These are phyloP conservation scores for Begonia peltatifolia DNA, from an alignment of 306 rosid genomes.

Conservation along the genomic window DNA sequence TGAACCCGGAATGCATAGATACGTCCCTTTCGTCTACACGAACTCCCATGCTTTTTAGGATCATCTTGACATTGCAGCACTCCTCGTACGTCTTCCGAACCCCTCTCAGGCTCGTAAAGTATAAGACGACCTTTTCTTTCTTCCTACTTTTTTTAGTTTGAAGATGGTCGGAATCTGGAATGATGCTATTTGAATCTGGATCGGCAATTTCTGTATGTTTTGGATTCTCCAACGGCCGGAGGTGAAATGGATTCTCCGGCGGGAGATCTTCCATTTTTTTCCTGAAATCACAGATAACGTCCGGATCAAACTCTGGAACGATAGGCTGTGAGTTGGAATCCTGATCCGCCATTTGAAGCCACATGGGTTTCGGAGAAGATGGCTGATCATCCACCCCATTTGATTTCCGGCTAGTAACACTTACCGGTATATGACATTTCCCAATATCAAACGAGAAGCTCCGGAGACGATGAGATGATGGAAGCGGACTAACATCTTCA, in stretches of 20 bases:
- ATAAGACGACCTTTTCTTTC: constrained; percentile 37
- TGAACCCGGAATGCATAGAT: constrained; percentile 84
- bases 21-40: constrained; percentile 77
- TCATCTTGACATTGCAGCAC: constrained; percentile 57
- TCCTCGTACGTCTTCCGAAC: constrained; percentile 85
- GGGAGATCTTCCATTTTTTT: constrained; percentile 33
- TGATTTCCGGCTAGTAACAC: constrained; percentile 21
- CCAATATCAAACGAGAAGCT: constrained; percentile 59
- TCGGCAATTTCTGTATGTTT: background rate
- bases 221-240: constrained; percentile 4
- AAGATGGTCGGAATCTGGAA: constrained; percentile 4
- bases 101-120: constrained; percentile 72
- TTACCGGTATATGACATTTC: constrained; percentile 4
- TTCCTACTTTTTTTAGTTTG: constrained; percentile 22
- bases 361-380: constrained; percentile 29
- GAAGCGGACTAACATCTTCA: constrained; percentile 54
- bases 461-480: constrained; percentile 40
- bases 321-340: constrained; percentile 15
- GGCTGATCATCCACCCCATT: constrained; percentile 13
- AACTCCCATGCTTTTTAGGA: constrained; percentile 45
- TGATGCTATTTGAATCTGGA: background rate
- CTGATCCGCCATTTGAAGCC: constrained; percentile 25
- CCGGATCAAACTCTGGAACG: constrained; percentile 33
- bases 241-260: constrained; percentile 14
- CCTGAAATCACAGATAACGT: constrained; percentile 32